phyloP scores from a whole-genome alignment of 371 early-diverging fungal genomes.

The Haplosporangium sp. region DNA sequence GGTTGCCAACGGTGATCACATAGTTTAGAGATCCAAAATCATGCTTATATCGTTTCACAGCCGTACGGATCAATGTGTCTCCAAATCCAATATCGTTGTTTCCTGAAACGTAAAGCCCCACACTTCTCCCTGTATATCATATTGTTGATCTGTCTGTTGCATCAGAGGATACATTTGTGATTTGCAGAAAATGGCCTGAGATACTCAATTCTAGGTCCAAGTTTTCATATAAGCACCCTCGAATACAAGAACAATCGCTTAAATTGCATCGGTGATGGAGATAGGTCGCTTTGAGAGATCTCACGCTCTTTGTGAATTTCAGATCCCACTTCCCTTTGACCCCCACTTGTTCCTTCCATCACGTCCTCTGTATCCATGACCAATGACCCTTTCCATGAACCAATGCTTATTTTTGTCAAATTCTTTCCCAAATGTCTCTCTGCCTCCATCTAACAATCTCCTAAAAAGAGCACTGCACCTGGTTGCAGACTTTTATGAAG shows the following conservation, averaged over 20 bases:
- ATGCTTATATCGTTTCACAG: slow-evolving; percentile 66
- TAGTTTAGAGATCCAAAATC: slow-evolving; percentile 79
- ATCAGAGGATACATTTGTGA: neutral
- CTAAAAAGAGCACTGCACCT: slow-evolving; percentile 76
- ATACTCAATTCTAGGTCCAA: neutral
- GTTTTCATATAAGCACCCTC: neutral
- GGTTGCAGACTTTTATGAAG: slow-evolving; percentile 67
- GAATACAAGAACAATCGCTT: neutral
- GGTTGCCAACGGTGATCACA: slow-evolving; percentile 64
- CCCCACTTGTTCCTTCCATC: neutral
- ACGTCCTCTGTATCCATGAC: slow-evolving; percentile 12
- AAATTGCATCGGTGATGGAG: neutral
- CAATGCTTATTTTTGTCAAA: slow-evolving; percentile 45
- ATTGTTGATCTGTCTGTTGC: slow-evolving; percentile 1
- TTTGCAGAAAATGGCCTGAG: slow-evolving; percentile 14
- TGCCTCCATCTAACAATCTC: slow-evolving; percentile 93
- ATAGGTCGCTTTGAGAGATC: neutral
- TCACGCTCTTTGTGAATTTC: neutral
- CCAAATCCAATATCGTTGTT: slow-evolving; percentile 96
- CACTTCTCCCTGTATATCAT: slow-evolving; percentile 15
- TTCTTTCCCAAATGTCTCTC: slow-evolving; percentile 75
- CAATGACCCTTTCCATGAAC: slow-evolving; percentile 8
- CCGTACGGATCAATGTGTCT: slow-evolving; percentile 63
- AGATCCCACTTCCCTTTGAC: neutral
- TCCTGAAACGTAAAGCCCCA: slow-evolving; percentile 69